Base-by-base conservation (phyloP, 2,329 filamentous ascomycete species). In the Sclerotiophoma versabilis region DNA sequence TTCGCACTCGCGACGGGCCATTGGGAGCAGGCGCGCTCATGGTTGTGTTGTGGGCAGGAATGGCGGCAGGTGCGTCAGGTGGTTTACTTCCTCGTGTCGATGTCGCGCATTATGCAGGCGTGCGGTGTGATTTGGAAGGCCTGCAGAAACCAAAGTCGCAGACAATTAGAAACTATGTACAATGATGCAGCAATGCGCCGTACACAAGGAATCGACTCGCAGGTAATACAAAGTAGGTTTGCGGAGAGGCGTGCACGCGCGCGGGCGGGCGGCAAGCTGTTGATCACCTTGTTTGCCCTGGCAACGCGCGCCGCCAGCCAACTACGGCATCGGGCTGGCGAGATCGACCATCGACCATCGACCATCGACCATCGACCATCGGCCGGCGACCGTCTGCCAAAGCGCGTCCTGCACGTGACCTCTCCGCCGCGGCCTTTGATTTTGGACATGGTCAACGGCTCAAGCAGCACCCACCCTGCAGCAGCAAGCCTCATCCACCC, bases 1-100 rank as follows among this genome's bases (percentile, higher is more conserved):
- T 90, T 45, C 65, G 60, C 25, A 63, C 63, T 34, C 88, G 90
- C 73, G 88, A 84, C 64, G 87, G 85, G 75, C 85, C 84, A 74
- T 82, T 85, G 66, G 82, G 79, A 59, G 83, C 79, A 73, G 83
- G 82, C 49, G 77, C 79, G 69, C 81, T 80, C 82, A 85, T 86
- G 61, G 61, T 64, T 60, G 52, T 49, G 60, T 38, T 54, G n/a
- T n/a, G n/a, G n/a, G n/a, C n/a, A n/a, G n/a, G n/a, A n/a, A n/a
- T 50, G 56, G 58, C 38, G 62, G 63, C 57, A 65, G 58, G 63
- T 59, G 62, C 62, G 55, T 60, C 50, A 50, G 51, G 54, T 48
- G 51, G 54, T 48, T 58, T 65, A 69, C 56, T 57, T 60, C 58
- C 33, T 54, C 49, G 54, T 42, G 46, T 54, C 49, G 58, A 44